Evolutionary conservation across 1,139 yeast species (phyloP), one percentile per base, ranked within the genome.

Genomic region (Scheffersomyces lignicola): DNA sequence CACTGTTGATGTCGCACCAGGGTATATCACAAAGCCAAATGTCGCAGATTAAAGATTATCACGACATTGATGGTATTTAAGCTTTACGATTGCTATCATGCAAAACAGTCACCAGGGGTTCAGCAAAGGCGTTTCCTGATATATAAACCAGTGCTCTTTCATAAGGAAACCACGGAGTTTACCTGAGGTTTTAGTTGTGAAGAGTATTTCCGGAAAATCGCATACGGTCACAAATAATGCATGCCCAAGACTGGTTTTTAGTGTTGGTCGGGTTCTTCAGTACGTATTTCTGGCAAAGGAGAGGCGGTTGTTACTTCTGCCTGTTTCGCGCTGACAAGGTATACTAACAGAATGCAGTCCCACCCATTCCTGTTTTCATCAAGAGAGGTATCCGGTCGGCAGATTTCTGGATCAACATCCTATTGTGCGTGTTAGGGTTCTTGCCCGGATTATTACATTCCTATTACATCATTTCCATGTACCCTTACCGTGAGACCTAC

Each of bases 291-390:
- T 12, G 4, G 2, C 12, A 16, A 33, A 31, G 16, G 17, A 23
- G 24, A 26, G 12, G 18, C 13, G 8, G 17, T 10, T 12, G 11
- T n/a, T n/a, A 11, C 9, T 14, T 9, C 28, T 9, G 13, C 12
- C 29, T 16, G n/a, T 24, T 8, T n/a, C 9, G 10, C 15, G 21
- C 12, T 10, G 34, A 40, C 47, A 35, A 37, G 39, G 41, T n/a
- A n/a, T n/a, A n/a, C n/a, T n/a, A n/a, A n/a, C n/a, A n/a, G n/a
- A 21, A n/a, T 18, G 7, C 38, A 52, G 54, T 86, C 34, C 96
- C 96, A 4, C 95, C 95, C 4, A 64, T 87, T 22, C 90, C 95
- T 8, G 96, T 88, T 18, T 73, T 82, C 44, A 62, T 87, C 45
- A 86, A 86, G 59, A 68, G 89, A 44, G 95, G 95, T 1, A 58